Evolutionary conservation across 2,329 filamentous ascomycete species (phyloP).

Genomic region (Sordariomycetes sp.): DNA sequence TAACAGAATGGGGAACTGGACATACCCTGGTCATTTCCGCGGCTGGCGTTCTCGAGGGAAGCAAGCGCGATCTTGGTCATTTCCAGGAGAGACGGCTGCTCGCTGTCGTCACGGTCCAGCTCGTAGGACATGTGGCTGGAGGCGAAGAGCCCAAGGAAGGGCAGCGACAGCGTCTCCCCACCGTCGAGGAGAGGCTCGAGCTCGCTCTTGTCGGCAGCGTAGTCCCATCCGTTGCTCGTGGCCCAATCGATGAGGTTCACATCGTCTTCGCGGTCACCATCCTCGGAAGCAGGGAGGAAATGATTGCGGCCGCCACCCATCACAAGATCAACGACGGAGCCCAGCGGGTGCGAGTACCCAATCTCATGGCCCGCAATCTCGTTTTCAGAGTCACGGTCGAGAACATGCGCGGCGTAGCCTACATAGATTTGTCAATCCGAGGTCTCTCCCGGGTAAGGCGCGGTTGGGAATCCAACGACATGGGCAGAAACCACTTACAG

Average conservation of each 20-base stretch:
- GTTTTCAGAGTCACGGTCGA: slow-evolving; percentile 13
- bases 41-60: slow-evolving; percentile 9
- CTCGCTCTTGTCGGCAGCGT: slow-evolving; percentile 9
- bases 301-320: slow-evolving; percentile 13
- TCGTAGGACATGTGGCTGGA: slow-evolving; percentile 12
- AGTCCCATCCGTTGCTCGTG: slow-evolving; percentile 10
- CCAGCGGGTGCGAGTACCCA: slow-evolving; percentile 12
- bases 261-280: slow-evolving; percentile 10
- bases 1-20: neutral
- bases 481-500: neutral
- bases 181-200: slow-evolving; percentile 7
- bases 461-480: neutral
- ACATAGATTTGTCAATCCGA: neutral
- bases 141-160: slow-evolving; percentile 12
- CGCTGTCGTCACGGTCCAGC: slow-evolving; percentile 11
- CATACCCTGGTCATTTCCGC: slow-evolving; percentile 1
- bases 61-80: slow-evolving; percentile 10
- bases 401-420: slow-evolving; percentile 12
- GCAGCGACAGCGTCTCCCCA: slow-evolving; percentile 8
- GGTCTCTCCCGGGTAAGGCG: neutral
- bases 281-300: slow-evolving; percentile 11
- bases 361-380: slow-evolving; percentile 15
- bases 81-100: slow-evolving; percentile 12
- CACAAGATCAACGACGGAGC: slow-evolving; percentile 11
- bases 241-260: slow-evolving; percentile 14